Evolutionary conservation across 2,329 filamentous ascomycete genomes (phyloP), one percentile per base, ranked within the genome.

Genomic region (Pyricularia sp.): DNA sequence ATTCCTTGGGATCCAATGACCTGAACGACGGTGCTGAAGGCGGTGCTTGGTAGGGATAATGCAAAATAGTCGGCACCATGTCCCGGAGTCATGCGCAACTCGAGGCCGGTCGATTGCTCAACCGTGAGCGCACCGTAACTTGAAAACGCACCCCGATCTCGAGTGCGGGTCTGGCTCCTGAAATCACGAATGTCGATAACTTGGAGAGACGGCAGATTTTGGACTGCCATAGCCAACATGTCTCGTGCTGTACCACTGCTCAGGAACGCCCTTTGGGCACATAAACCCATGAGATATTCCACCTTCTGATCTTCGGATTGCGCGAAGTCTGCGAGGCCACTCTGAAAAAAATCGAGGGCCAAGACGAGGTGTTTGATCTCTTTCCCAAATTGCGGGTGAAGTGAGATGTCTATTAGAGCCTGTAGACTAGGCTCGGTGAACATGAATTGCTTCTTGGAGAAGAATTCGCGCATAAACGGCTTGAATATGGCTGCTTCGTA

Each of bases 381-480:
- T 0, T 69, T 66, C 0, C 75, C 74, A 19, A 84, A 67, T 0
- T 76, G 75, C 22, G 75, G 78, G 65, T 78, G 76, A 4, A 70
- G 70, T n/a, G 82, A 79, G 44, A 85, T 83, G 70, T 81, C 75
- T 72, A 81, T 67, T 12, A 88, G 75, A 0, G 80, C 76, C 64
- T 82, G 77, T 10, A 88, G 74, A 69, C 85, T 88, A 68, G 78
- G 73, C 40, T 82, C 75, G 1, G 80, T 81, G 64, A 88, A 70
- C 82, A 87, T 86, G 73, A 88, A 89, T 70, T 88, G 85, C 69
- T 82, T 84, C 72, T 84, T 85, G 63, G 76, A 78, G 73, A 90
- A 89, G 76, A 87, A 89, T 67, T 88, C 85, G 28, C 76, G 76
- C 31, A 81, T 77, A 68, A 88, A 89, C 40, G 76, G 77, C 62